A percentile compares a stretch with the other conserved stretches of the same genome.
These are phyloP conservation scores for Penicillium soppii DNA, from an alignment of 495 filamentous ascomycete species.

Conservation along the genomic window DNA sequence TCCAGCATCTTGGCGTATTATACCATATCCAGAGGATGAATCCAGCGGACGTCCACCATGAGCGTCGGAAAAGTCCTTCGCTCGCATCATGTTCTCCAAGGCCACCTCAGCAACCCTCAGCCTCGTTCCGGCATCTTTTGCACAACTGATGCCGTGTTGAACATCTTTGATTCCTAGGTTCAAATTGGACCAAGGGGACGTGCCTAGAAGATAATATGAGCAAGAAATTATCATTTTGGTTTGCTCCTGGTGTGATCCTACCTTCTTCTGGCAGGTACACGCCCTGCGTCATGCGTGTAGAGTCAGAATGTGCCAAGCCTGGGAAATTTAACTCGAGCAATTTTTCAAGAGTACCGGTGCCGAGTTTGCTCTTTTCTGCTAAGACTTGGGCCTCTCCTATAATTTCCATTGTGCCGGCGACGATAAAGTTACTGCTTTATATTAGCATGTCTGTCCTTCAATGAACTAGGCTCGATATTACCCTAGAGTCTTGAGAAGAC, in stretches of 20 bases:
- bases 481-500: slow-evolving; percentile 13
- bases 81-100: slow-evolving; percentile 8
- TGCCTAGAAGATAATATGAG: neutral
- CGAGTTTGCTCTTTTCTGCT: slow-evolving; percentile 14
- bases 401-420: slow-evolving; percentile 11
- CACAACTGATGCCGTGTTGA: slow-evolving; percentile 6
- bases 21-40: slow-evolving; percentile 12
- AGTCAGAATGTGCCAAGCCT: neutral
- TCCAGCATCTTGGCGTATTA: slow-evolving; percentile 11
- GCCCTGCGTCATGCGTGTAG: slow-evolving; percentile 11
- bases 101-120: slow-evolving; percentile 10
- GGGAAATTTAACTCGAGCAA: slow-evolving; percentile 13
- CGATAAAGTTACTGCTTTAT: slow-evolving; percentile 9
- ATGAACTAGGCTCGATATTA: neutral
- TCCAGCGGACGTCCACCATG: slow-evolving; percentile 7
- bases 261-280: slow-evolving; percentile 7
- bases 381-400: slow-evolving; percentile 15
- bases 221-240: neutral
- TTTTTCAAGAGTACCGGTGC: slow-evolving; percentile 6
- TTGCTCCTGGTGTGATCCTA: neutral
- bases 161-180: slow-evolving; percentile 15
- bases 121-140: slow-evolving; percentile 3
- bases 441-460: neutral
- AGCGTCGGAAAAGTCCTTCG: slow-evolving; percentile 5
- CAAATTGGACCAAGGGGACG: slow-evolving; percentile 9